Conservation (phyloP, 176 grass and related monocot species). For the Phragmites australis region DNA sequence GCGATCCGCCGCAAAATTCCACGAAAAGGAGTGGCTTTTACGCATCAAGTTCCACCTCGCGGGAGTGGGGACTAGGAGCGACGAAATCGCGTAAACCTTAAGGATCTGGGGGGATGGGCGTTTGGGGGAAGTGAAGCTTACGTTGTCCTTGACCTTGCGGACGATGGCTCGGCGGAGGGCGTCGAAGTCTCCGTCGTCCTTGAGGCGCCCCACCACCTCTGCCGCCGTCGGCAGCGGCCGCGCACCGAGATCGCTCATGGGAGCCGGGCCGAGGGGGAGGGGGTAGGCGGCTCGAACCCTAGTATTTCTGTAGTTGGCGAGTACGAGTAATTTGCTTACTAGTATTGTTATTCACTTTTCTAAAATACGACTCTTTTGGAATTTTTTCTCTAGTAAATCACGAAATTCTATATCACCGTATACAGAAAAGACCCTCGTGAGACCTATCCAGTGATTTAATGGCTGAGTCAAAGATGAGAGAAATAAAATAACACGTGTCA, state of each 20-base stretch:
- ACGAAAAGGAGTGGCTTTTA: not conserved
- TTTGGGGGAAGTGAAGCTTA: conserved; percentile 38
- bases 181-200: conserved; percentile 77
- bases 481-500: no score
- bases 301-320: not conserved
- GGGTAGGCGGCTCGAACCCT: conserved; percentile 16
- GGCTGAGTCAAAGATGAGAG: no score
- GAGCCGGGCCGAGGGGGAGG: no score
- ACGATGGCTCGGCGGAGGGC: conserved; percentile 57
- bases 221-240: conserved; percentile 41
- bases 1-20: not conserved
- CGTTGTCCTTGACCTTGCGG: conserved; percentile 69
- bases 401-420: no score
- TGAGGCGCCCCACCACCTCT: conserved; percentile 61
- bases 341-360: no score
- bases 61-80: not conserved
- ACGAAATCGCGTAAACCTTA: not conserved
- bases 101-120: not conserved
- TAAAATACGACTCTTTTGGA: no score
- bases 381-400: no score
- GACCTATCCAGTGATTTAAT: no score
- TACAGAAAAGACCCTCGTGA: no score
- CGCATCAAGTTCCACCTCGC: not conserved
- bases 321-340: not conserved
- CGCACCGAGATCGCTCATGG: conserved; percentile 37